Evolutionary conservation across 1,284 basidiomycete species (phyloP).

Genomic region (Puccinia triticina): DNA sequence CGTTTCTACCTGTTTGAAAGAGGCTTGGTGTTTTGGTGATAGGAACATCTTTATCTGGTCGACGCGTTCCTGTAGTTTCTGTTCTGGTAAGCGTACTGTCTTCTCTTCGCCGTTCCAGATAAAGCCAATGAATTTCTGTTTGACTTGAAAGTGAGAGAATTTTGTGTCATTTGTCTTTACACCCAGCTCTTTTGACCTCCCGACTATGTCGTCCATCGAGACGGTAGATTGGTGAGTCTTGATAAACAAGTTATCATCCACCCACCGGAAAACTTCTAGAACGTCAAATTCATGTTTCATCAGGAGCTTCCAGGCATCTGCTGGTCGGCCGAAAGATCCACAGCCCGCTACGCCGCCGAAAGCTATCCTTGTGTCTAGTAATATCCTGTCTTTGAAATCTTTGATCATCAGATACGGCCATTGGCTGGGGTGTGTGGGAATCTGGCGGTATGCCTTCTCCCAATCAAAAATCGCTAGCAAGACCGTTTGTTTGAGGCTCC

Average conservation of each 20-base stretch:
- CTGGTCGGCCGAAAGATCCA: not conserved
- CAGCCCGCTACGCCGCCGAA: no score
- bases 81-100: not conserved
- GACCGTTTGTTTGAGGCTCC: no score
- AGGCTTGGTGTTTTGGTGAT: not conserved
- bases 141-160: not conserved
- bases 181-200: not conserved
- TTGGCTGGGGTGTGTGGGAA: no score
- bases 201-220: not conserved
- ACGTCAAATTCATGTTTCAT: constrained; percentile 6
- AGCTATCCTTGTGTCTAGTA: no score
- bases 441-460: no score
- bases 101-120: not conserved
- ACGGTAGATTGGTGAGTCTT: not conserved
- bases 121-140: constrained; percentile 26
- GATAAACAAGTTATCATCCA: not conserved
- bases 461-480: no score
- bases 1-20: not conserved
- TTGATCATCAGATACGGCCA: not conserved
- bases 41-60: not conserved
- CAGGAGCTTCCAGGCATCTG: not conserved
- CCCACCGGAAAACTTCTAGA: not conserved
- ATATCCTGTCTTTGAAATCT: not conserved
- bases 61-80: not conserved
- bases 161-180: not conserved